These are phyloP conservation scores for Diutina rugosa DNA, from an alignment of 1,139 yeast genomes.

Conservation along the genomic window DNA sequence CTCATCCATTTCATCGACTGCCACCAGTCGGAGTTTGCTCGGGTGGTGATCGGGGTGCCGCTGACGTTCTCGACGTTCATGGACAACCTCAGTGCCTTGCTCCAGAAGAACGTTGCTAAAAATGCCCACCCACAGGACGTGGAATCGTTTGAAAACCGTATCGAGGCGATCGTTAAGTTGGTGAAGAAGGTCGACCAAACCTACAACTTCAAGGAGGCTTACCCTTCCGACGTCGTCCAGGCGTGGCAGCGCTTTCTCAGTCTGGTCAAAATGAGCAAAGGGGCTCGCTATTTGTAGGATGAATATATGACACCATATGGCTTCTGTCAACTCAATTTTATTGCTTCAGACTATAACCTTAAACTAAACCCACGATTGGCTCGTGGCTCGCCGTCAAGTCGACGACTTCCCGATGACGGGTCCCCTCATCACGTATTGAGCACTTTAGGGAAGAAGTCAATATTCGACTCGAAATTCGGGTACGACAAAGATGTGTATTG, in stretches of 20 bases:
- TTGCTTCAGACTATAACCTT: too few relatives aligned
- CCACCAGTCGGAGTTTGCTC: background rate
- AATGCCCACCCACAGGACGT: background rate
- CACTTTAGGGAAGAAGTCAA: too few relatives aligned
- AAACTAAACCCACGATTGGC: too few relatives aligned
- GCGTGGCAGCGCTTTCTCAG: background rate
- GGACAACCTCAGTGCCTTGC: background rate
- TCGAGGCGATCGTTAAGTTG: background rate
- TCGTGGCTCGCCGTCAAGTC: too few relatives aligned
- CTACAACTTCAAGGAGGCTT: background rate
- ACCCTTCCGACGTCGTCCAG: background rate
- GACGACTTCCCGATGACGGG: too few relatives aligned
- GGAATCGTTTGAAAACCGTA: background rate
- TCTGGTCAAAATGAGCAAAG: background rate
- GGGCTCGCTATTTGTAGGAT: background rate
- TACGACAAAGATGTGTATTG: too few relatives aligned
- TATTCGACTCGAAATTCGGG: too few relatives aligned
- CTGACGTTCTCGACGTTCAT: background rate
- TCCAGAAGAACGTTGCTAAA: background rate
- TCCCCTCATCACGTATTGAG: too few relatives aligned
- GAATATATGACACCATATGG: too few relatives aligned
- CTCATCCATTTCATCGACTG: background rate
- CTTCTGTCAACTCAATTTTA: too few relatives aligned
- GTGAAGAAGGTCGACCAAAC: background rate
- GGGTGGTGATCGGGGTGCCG: background rate